Conservation (phyloP, 805 yeast species). For the Saitoella complicata region DNA sequence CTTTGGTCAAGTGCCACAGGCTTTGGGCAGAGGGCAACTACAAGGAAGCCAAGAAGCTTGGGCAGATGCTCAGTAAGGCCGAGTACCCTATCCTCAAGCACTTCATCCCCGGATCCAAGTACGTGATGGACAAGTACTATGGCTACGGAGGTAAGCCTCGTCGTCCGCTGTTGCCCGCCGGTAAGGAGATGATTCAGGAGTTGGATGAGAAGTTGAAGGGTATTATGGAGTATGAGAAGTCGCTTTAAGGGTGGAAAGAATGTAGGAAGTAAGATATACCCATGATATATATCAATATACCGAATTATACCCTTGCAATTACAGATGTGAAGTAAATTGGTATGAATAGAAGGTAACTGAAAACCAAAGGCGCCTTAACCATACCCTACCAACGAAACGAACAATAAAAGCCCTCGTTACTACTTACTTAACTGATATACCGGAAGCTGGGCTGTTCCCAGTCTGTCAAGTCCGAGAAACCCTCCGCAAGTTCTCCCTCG, state of each 20-base stretch:
- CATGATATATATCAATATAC: too few species aligned
- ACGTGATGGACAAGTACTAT: conserved; percentile 8
- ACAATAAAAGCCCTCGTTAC: too few species aligned
- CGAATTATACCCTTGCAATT: too few species aligned
- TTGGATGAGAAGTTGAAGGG: not conserved
- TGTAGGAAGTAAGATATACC: not conserved
- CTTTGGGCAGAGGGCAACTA: conserved; percentile 28
- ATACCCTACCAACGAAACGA: too few species aligned
- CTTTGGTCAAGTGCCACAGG: conserved; percentile 22
- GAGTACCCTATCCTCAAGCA: conserved; percentile 23
- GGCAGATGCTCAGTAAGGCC: conserved; percentile 28
- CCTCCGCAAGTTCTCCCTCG: too few species aligned
- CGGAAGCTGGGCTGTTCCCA: too few species aligned
- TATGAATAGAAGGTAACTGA: too few species aligned
- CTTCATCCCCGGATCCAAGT: conserved; percentile 14
- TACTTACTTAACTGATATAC: too few species aligned
- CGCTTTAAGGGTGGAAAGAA: not conserved
- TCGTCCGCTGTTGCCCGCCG: conserved; percentile 10
- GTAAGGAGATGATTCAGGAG: conserved; percentile 3
- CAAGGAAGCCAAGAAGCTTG: conserved; percentile 29
- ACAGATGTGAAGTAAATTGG: too few species aligned
- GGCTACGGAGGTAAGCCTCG: conserved; percentile 11
- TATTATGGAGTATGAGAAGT: too few species aligned
- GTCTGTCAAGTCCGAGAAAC: too few species aligned
- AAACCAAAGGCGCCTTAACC: too few species aligned